Evolutionary conservation across 2,329 filamentous ascomycete species (phyloP), one percentile per base, ranked within the genome.

Genomic region (Berkeleyomyces rouxiae): DNA sequence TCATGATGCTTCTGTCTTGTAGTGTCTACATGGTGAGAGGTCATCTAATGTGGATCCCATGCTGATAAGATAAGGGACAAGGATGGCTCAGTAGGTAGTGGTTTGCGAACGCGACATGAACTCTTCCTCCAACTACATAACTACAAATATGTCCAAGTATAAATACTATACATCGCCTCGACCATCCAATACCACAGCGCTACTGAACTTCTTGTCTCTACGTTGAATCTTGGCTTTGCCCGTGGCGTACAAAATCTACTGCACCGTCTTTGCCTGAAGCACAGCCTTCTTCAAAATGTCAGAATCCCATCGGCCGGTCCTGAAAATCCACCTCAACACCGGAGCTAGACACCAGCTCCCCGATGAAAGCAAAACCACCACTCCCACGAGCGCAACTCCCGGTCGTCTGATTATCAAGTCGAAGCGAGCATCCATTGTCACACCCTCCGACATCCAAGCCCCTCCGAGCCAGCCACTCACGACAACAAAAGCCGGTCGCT

Each of bases 401-500:
- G 65, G 53, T 33, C 53, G 61, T 49, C 70, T 75, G 62, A 77
- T 76, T 68, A 71, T 77, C 66, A 76, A 75, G 65, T 68, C 76
- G 40, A 73, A 70, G 57, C 69, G 71, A 11, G 74, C 74, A 44
- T 72, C 73, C 65, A 73, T 74, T 4, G 65, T 72, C 2, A 75
- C 73, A 11, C 73, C 74, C n/a, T 70, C 70, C 31, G 62, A 59
- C 7, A 44, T 40, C 61, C 63, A 58, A n/a, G 61, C 59, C 11
- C 51, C 67, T 6, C 64, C 65, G 37, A 66, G 62, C 31, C 68
- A 69, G 3, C 70, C 70, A 0, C 70, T 72, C 0, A 67, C 69
- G 51, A 84, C 79, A 69, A 83, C 81, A 2, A 85, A 86, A 68
- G 79, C 82, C 11, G 82, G 81, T 10, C 74, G 82, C 53, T 75